Base-by-base conservation (phyloP, 148 eudicot genomes). In the Rheum nobile region DNA sequence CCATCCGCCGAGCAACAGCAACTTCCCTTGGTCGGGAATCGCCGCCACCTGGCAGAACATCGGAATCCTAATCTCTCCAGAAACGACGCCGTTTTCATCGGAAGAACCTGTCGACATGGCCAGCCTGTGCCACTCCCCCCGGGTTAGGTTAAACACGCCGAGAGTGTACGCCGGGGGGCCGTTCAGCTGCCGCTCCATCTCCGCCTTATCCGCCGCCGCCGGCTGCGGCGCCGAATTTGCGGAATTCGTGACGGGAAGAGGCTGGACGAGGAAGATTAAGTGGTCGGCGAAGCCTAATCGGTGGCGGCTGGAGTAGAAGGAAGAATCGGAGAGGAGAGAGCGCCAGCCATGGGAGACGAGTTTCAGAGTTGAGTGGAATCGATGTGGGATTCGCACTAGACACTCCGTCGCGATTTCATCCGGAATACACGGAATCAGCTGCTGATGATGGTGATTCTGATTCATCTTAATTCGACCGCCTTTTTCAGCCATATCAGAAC, bases 1-100 rank as follows among this genome's bases (percentile, higher is more conserved):
- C 84, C 84, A 84, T 19, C 86, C 86, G 6, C 86, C 86, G 4
- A 84, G 46, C 0, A 79, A 67, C 3, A 81, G 54, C 34, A 84
- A 29, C 69, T 78, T 78, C 57, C 74, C 78, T 0, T 52, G 3
- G 16, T 6, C 31, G 1, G 79, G 75, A 1, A 83, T 21, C 6
- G 81, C 65, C 17, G 76, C 82, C 34, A 74, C 74, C 59, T 84
- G 86, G 2, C 84, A 76, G 44, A 84, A 84, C 2, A 79, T 72
- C 2, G 86, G 86, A 4, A 84, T 71, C 77, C n/a, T n/a, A n/a
- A n/a, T n/a, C n/a, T n/a, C 67, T 19, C 11, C 21, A 38, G 34
- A 6, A 4, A 6, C 24, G 4, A 2, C 21, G 55, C 55, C 59
- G 72, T 34, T 67, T 67, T 32, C 14, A 0, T 37, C 47, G 41